Base-by-base conservation (phyloP, 2,329 filamentous ascomycete genomes). In the Arthrobotrys sphaeroides region DNA sequence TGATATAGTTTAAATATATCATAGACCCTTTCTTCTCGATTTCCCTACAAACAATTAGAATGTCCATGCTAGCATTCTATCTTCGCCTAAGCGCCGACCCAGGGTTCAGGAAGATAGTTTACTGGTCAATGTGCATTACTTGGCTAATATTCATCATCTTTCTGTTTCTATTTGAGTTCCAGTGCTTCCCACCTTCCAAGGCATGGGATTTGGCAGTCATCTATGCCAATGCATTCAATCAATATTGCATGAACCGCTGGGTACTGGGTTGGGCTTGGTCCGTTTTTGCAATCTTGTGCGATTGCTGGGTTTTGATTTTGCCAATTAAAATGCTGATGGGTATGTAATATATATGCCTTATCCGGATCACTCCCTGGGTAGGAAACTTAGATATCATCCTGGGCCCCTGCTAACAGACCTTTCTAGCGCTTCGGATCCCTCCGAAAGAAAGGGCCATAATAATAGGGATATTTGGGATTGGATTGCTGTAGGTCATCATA, bases 261-360 rank as follows among this genome's bases (percentile, higher is more conserved):
- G 60, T 49, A 3, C 4, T 65, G 1, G 40, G 59, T 18, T 73
- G 68, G 68, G 31, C 49, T 18, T 73, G 68, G 68, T 38, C 59
- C 1, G 40, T 73, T 22, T 40, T 42, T 33, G 49, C 49, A 7
- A 65, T 73, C n/a, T 22, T 73, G 0, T 59, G 26, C 38, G 68
- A 73, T 36, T 65, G 59, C 16, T 73, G 68, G 68, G 68, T 73
- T 13, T 18, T 73, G 7, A 3, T 73, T 2, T 18, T 73, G 9
- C 68, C 68, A 0, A n/a, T 73, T 4, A 65, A 73, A 51, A 65
- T 73, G 68, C 33, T 73, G n/a, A n/a, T 65, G 16, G 59, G 68
- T 73, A 65, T 10, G 57, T 42, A 20, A 24, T 51, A 9, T n/a
- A n/a, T n/a, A n/a, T n/a, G n/a, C n/a, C n/a, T n/a, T n/a, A n/a